Percentiles rank a stretch among this genome's conserved stretches.
phyloP scores from a whole-genome alignment of 441 rosid species.

The Euphorbia celastroides region DNA sequence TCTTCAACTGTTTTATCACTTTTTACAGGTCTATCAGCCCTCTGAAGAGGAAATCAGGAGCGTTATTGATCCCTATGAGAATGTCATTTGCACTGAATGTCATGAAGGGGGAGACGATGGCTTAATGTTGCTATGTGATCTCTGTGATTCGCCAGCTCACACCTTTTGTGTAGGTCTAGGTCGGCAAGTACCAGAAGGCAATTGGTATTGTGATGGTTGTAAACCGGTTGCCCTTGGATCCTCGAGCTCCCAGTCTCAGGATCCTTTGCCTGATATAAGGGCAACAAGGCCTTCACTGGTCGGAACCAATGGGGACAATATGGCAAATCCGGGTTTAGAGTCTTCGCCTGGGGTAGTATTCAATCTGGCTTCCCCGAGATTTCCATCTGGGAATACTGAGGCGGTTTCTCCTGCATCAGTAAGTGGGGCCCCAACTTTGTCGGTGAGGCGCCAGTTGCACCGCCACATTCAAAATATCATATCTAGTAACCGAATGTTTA shows the following conservation, averaged over 20 bases:
- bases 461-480: slow-evolving; percentile 74
- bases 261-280: slow-evolving; percentile 10
- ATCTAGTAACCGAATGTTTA: slow-evolving; percentile 45
- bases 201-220: slow-evolving; percentile 98
- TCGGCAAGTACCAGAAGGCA: slow-evolving; percentile 91
- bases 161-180: slow-evolving; percentile 97
- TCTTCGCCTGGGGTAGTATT: slow-evolving; percentile 52
- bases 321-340: slow-evolving; percentile 34
- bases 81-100: slow-evolving; percentile 83
- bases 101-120: slow-evolving; percentile 96
- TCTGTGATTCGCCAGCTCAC: slow-evolving; percentile 98
- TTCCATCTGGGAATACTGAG: slow-evolving; percentile 43
- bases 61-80: slow-evolving; percentile 92
- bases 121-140: slow-evolving; percentile 92
- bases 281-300: slow-evolving; percentile 41
- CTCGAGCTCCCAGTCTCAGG: too few species aligned
- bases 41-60: slow-evolving; percentile 96
- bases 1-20: slow-evolving; percentile 19
- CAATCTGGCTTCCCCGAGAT: slow-evolving; percentile 63
- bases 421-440: slow-evolving; percentile 69
- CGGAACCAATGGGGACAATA: slow-evolving; percentile 39
- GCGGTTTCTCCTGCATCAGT: slow-evolving; percentile 58
- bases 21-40: slow-evolving; percentile 85
- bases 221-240: slow-evolving; percentile 38
- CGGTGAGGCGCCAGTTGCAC: slow-evolving; percentile 75